Base-by-base conservation (phyloP, 1,284 basidiomycete genomes). In the Ceratobasidium sp. region DNA sequence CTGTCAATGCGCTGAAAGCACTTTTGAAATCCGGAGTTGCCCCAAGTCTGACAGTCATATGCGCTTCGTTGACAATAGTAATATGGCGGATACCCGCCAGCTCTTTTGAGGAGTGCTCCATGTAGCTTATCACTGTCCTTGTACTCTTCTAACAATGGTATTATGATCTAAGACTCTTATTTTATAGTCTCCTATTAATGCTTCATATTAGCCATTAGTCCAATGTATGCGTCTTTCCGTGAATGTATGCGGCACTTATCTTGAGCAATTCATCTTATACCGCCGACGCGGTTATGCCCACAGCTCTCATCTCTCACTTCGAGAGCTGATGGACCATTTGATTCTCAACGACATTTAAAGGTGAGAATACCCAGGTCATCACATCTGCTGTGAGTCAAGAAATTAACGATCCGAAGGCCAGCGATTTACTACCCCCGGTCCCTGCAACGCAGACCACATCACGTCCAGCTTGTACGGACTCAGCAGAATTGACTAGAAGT, bases 231-330 rank as follows among this genome's bases (percentile, higher is more conserved):
- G n/a, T n/a, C n/a, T n/a, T n/a, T n/a, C n/a, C n/a, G n/a, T n/a
- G n/a, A n/a, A n/a, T n/a, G n/a, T n/a, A 33, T 33, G 33, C 33
- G 33, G 33, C 4, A 63, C 23, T 40, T 33, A 67, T 42, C 40
- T 18, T 12, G 42, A 71, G 51, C 12, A 28, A 56, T 6, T 53
- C 13, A 3, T 13, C 15, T 18, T 12, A 13, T 6, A 53, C n/a
- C 6, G 51, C 20, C 23, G 33, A 70, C 40, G 53, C 68, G 18
- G 44, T 70, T n/a, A 72, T n/a, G 20, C 23, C 23, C 15, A 72
- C 42, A 13, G 69, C n/a, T 23, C n/a, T 13, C 10, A 28, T 28
- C 1, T 33, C 28, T 12, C 26, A 72, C 7, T 6, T 23, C 10
- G 40, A 10, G 20, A 61, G 7, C 56, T 18, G 26, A 10, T 33